A percentile compares a stretch with the other conserved stretches of the same genome.
phyloP scores from a whole-genome alignment of 805 yeast genomes.

The Cephaloascus fragrans region DNA sequence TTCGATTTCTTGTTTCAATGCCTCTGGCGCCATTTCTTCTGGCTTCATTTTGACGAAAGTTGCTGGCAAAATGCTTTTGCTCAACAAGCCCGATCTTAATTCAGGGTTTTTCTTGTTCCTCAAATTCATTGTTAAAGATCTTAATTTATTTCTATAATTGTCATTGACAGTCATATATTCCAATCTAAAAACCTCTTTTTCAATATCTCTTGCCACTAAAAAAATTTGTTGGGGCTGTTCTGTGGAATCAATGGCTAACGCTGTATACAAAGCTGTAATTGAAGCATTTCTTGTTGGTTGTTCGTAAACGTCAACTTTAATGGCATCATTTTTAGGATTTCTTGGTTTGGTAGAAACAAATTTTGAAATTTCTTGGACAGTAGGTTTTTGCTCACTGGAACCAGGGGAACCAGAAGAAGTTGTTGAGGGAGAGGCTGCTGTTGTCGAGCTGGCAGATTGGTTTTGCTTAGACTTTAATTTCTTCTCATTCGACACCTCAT shows the following conservation, averaged over 20 bases:
- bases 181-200: conserved; percentile 53
- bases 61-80: conserved; percentile 56
- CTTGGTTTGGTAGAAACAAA: conserved; percentile 49
- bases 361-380: background rate
- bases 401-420: conserved; percentile 1
- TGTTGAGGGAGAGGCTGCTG: background rate
- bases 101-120: conserved; percentile 87
- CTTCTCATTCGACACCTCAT: conserved; percentile 66
- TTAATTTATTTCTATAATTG: conserved; percentile 69
- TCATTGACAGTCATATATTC: conserved; percentile 50
- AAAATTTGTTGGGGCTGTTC: conserved; percentile 51
- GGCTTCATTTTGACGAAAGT: conserved; percentile 75
- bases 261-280: conserved; percentile 76
- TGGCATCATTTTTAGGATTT: conserved; percentile 74
- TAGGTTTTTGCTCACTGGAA: background rate
- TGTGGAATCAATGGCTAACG: conserved; percentile 73
- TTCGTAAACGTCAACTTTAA: conserved; percentile 57
- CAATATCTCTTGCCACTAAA: conserved; percentile 59
- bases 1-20: conserved; percentile 76
- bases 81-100: conserved; percentile 56
- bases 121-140: conserved; percentile 80
- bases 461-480: conserved; percentile 11
- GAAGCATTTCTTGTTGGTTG: conserved; percentile 80
- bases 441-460: too few relatives aligned
- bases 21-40: conserved; percentile 93